A percentile compares a stretch with the other conserved stretches of the same genome.
phyloP scores from a whole-genome alignment of 2,329 filamentous ascomycete genomes.

The Phialophora macrospora region DNA sequence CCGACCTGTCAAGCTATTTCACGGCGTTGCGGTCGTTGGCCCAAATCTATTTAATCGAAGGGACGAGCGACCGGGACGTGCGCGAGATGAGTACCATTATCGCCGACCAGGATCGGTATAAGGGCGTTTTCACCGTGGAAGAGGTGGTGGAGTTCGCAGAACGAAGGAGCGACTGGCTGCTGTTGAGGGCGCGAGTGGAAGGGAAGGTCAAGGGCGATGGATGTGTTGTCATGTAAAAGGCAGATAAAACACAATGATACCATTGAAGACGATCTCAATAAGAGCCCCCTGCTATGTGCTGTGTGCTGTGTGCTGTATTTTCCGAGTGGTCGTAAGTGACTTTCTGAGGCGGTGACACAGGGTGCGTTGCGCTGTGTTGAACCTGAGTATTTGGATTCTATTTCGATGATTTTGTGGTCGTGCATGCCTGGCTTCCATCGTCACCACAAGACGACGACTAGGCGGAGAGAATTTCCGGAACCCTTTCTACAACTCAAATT shows the following conservation, averaged over 20 bases:
- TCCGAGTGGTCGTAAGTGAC: too few relatives aligned
- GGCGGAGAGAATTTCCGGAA: background rate
- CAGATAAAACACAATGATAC: background rate
- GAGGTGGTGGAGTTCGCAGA: constrained; percentile 98
- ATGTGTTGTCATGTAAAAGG: constrained; percentile 75
- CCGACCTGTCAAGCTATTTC: constrained; percentile 86
- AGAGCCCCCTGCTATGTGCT: background rate
- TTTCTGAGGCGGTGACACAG: too few relatives aligned
- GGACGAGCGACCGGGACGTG: constrained; percentile 65
- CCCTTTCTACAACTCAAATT: constrained; percentile 19
- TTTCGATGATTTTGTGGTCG: background rate
- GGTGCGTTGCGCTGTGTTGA: too few relatives aligned
- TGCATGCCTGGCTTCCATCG: background rate
- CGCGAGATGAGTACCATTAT: constrained; percentile 96
- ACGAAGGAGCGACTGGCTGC: constrained; percentile 91
- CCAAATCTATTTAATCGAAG: constrained; percentile 92
- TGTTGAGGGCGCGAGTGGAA: constrained; percentile 85
- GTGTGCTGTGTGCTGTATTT: background rate
- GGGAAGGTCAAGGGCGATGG: constrained; percentile 96
- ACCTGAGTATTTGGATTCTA: background rate
- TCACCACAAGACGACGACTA: background rate
- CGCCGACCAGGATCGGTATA: constrained; percentile 85
- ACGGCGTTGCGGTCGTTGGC: constrained; percentile 86
- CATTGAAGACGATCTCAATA: background rate
- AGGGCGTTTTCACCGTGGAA: constrained; percentile 90